Evolutionary conservation across 148 eudicot species (phyloP).

Genomic region (Pouteria glomerata): DNA sequence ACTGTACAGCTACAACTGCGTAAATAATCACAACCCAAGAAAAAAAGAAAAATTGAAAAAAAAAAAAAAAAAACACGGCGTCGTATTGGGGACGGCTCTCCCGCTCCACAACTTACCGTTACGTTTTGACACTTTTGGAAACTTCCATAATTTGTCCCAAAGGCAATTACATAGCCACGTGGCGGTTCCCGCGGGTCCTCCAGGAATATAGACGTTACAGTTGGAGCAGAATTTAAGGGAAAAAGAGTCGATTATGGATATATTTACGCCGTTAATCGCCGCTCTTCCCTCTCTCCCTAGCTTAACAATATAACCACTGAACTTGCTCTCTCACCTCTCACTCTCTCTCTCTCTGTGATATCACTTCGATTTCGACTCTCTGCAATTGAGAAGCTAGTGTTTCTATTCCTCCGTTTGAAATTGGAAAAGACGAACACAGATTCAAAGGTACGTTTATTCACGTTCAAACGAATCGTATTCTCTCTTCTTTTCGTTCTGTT

Average conservation of each 20-base stretch:
- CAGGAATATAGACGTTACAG: slow-evolving; percentile 25
- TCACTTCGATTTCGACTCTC: background rate
- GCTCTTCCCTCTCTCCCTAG: slow-evolving; percentile 9
- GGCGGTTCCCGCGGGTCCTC: background rate
- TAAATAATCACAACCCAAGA: too few relatives aligned
- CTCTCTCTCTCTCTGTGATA: background rate
- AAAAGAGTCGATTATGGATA: slow-evolving; percentile 6
- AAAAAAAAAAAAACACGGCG: too few relatives aligned
- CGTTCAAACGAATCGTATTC: background rate
- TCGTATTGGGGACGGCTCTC: too few relatives aligned
- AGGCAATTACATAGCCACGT: slow-evolving; percentile 10
- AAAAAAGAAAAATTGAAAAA: too few relatives aligned
- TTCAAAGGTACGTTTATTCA: slow-evolving; percentile 6
- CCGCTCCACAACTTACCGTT: background rate
- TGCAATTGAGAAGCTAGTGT: slow-evolving; percentile 2
- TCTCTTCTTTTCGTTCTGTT: background rate
- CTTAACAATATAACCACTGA: background rate
- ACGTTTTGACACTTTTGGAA: background rate
- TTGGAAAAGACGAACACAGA: background rate
- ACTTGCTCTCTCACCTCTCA: slow-evolving; percentile 2
- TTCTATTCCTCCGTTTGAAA: background rate
- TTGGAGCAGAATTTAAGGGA: slow-evolving; percentile 19
- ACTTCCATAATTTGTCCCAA: background rate
- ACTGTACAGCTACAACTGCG: too few relatives aligned
- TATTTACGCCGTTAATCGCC: slow-evolving; percentile 12